A percentile compares a stretch with the other conserved stretches of the same genome.
phyloP scores from a whole-genome alignment of 495 filamentous ascomycete species.

The Penicillium paradoxum region DNA sequence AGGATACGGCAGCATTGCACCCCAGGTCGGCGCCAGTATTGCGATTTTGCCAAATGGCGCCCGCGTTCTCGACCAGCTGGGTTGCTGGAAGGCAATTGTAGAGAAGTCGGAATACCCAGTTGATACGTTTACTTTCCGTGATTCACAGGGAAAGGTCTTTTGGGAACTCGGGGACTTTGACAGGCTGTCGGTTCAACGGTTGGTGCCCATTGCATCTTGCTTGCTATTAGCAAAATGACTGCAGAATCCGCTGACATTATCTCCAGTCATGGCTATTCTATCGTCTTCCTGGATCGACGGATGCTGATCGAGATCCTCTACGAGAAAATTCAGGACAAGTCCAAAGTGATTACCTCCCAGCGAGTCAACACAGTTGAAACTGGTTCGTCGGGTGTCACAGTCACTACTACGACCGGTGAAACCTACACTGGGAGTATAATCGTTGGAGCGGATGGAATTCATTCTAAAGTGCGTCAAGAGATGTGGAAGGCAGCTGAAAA shows the following conservation, averaged over 20 bases:
- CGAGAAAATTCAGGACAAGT: conserved; percentile 30
- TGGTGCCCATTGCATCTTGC: not conserved
- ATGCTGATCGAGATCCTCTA: conserved; percentile 33
- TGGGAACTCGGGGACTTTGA: conserved; percentile 9
- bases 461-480: conserved; percentile 38
- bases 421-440: conserved; percentile 39
- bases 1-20: conserved; percentile 28
- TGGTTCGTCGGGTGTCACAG: conserved; percentile 18
- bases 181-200: conserved; percentile 3
- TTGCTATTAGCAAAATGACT: not conserved
- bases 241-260: not conserved
- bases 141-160: conserved; percentile 7
- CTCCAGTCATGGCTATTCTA: conserved; percentile 15
- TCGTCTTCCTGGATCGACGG: conserved; percentile 28
- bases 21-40: conserved; percentile 40
- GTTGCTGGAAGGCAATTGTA: conserved; percentile 25
- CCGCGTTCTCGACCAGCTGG: conserved; percentile 46
- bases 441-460: conserved; percentile 50
- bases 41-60: conserved; percentile 30
- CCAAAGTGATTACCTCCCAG: conserved; percentile 30
- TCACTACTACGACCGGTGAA: conserved; percentile 31
- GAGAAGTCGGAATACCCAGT: conserved; percentile 16
- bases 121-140: conserved; percentile 12
- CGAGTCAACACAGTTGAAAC: conserved; percentile 26
- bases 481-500: conserved; percentile 36